Evolutionary conservation across 306 rosid species (phyloP), one percentile per base, ranked within the genome.

Genomic region (Aeschynomene evenia): DNA sequence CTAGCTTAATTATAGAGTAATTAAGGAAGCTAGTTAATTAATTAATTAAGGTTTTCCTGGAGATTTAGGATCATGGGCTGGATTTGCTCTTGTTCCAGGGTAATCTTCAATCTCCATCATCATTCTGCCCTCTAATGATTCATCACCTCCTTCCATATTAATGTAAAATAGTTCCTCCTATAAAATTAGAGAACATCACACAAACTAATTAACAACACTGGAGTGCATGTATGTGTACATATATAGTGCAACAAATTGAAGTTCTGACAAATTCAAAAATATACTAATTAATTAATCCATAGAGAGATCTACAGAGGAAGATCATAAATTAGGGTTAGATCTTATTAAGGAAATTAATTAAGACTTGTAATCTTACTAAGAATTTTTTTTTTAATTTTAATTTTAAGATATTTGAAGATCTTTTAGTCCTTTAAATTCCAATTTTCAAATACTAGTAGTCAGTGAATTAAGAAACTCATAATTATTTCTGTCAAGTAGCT

Each of bases 1-100:
- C n/a, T n/a, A n/a, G n/a, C n/a, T n/a, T n/a, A n/a, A n/a, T n/a
- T n/a, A n/a, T n/a, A n/a, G n/a, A n/a, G n/a, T n/a, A n/a, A n/a
- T n/a, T n/a, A n/a, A n/a, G n/a, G n/a, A n/a, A n/a, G n/a, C n/a
- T n/a, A n/a, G n/a, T n/a, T n/a, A n/a, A n/a, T n/a, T n/a, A n/a
- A n/a, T n/a, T n/a, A 66, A 14, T 59, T 54, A 79, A 33, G 81
- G 45, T 23, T 56, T 72, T 55, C 82, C 82, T 14, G 79, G 82
- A 61, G 65, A 20, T 72, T 49, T 77, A 13, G 82, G 85, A 15
- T 72, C 55, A 77, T 81, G 85, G 16, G 59, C 55, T 9, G 62
- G 73, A 77, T 77, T 81, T 73, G 85, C 34, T 56, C 46, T 40
- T 22, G 85, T 15, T 68, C 42, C 23, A 12, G 62, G 15, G 62